Conservation (phyloP, 2,329 filamentous ascomycete species). For the Trichoderma atroviride region DNA sequence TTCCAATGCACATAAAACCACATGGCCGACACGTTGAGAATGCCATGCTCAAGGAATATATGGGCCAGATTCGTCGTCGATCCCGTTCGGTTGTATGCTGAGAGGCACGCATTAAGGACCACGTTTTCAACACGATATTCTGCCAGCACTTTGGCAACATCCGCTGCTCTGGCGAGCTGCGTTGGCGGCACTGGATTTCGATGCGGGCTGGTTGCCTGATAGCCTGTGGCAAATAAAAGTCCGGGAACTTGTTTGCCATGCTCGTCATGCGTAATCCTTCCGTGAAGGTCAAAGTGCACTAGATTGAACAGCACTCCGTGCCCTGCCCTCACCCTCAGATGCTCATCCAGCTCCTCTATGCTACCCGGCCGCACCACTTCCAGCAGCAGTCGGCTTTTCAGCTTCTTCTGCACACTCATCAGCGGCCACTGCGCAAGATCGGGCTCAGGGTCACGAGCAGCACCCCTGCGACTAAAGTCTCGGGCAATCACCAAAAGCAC, state of each 20-base stretch:
- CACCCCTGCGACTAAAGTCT: constrained; percentile 34
- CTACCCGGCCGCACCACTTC: constrained; percentile 35
- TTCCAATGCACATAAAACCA: constrained; percentile 38
- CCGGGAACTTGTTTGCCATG: constrained; percentile 33
- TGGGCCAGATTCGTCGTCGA: constrained; percentile 35
- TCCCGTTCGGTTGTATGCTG: constrained; percentile 35
- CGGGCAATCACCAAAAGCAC: constrained; percentile 37
- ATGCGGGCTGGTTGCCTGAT: constrained; percentile 26
- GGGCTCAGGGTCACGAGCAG: constrained; percentile 36
- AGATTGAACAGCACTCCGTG: constrained; percentile 35
- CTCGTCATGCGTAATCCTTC: constrained; percentile 34
- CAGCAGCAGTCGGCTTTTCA: constrained; percentile 33
- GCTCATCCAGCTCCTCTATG: constrained; percentile 33
- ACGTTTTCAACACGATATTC: constrained; percentile 35
- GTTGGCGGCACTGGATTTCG: constrained; percentile 33
- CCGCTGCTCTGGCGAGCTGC: constrained; percentile 31
- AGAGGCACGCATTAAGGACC: constrained; percentile 37
- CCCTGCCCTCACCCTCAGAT: constrained; percentile 30
- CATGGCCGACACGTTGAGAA: constrained; percentile 37
- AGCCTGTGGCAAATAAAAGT: constrained; percentile 35
- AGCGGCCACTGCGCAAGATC: constrained; percentile 37
- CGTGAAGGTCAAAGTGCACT: constrained; percentile 38
- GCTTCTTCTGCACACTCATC: constrained; percentile 36
- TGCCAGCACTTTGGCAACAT: constrained; percentile 33
- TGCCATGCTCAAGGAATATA: constrained; percentile 35